Evolutionary conservation across 495 filamentous ascomycete genomes (phyloP).

Genomic region (Penicillium ochrochloron): DNA sequence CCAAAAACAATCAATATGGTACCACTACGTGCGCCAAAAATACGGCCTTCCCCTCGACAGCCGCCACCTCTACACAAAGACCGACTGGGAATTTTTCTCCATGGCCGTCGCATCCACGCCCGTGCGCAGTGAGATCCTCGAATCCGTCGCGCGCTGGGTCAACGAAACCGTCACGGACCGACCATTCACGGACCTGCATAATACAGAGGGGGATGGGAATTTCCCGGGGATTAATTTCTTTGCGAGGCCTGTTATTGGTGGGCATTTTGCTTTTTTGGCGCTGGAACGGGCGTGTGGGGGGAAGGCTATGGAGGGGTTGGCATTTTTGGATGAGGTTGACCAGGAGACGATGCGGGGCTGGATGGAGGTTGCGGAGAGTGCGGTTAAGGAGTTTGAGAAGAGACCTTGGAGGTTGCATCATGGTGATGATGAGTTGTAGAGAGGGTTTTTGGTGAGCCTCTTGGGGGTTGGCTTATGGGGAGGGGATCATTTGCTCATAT

Average conservation of each 20-base stretch:
- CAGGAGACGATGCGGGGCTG: constrained; percentile 31
- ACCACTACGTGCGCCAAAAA: constrained; percentile 76
- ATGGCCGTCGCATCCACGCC: constrained; percentile 73
- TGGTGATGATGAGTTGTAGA: constrained; percentile 29
- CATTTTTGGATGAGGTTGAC: constrained; percentile 59
- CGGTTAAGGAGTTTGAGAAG: constrained; percentile 27
- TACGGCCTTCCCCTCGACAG: constrained; percentile 88
- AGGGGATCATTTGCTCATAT: not conserved
- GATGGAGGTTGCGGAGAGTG: constrained; percentile 30
- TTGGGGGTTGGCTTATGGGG: not conserved
- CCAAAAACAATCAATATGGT: constrained; percentile 83
- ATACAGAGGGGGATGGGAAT: constrained; percentile 71
- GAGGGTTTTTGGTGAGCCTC: not conserved
- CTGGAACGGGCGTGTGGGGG: constrained; percentile 77
- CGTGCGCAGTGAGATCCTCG: constrained; percentile 72
- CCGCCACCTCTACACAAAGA: constrained; percentile 88
- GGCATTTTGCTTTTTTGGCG: constrained; percentile 84
- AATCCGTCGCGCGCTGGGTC: constrained; percentile 81
- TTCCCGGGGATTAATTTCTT: constrained; percentile 75
- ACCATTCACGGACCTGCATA: constrained; percentile 83
- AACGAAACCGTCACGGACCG: constrained; percentile 81
- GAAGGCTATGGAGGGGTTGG: constrained; percentile 64
- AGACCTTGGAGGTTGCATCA: constrained; percentile 18
- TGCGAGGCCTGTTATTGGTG: constrained; percentile 84
- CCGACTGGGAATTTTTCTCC: constrained; percentile 91